Percentiles rank a stretch among this genome's conserved stretches.
phyloP scores from a whole-genome alignment of 352 stramenopile genomes.

The Phytopythium boreale region DNA sequence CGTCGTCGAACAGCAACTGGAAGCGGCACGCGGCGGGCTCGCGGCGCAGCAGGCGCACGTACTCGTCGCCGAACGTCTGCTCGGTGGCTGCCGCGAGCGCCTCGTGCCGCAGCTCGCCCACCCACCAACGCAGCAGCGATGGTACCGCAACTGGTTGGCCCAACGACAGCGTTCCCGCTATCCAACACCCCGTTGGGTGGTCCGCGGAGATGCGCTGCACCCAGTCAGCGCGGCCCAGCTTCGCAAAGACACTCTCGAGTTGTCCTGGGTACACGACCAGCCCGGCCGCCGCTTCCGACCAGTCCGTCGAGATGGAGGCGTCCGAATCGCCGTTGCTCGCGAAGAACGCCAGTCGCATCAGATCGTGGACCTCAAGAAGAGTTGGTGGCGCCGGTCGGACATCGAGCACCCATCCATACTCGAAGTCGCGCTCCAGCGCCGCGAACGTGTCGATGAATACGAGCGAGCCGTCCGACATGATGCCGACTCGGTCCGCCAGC shows the following conservation, averaged over 20 bases:
- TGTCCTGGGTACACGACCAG: conserved; percentile 7
- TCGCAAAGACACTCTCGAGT: conserved; percentile 4
- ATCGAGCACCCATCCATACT: conserved; percentile 23
- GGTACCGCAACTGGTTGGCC: conserved; percentile 9
- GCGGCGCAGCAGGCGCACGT: conserved; percentile 14
- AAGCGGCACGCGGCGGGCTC: conserved; percentile 13
- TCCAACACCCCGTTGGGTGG: conserved; percentile 17
- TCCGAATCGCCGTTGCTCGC: not conserved
- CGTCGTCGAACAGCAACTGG: conserved; percentile 17
- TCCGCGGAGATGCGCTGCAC: not conserved
- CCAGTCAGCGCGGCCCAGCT: conserved; percentile 14
- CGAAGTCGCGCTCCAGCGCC: conserved; percentile 10
- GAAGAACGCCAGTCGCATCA: not conserved
- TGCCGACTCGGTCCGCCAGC: conserved; percentile 11
- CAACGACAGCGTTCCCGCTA: conserved; percentile 8
- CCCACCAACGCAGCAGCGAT: conserved; percentile 13
- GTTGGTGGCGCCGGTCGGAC: conserved; percentile 5
- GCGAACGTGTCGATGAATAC: conserved; percentile 13
- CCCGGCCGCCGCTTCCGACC: not conserved
- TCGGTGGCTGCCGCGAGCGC: conserved; percentile 5
- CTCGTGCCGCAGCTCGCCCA: conserved; percentile 12
- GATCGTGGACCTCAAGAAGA: not conserved
- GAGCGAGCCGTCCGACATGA: conserved; percentile 17
- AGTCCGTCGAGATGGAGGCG: not conserved
- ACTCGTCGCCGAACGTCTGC: conserved; percentile 15